Evolutionary conservation across 1,284 basidiomycete genomes (phyloP).

Genomic region (Laetiporus sulphureus): DNA sequence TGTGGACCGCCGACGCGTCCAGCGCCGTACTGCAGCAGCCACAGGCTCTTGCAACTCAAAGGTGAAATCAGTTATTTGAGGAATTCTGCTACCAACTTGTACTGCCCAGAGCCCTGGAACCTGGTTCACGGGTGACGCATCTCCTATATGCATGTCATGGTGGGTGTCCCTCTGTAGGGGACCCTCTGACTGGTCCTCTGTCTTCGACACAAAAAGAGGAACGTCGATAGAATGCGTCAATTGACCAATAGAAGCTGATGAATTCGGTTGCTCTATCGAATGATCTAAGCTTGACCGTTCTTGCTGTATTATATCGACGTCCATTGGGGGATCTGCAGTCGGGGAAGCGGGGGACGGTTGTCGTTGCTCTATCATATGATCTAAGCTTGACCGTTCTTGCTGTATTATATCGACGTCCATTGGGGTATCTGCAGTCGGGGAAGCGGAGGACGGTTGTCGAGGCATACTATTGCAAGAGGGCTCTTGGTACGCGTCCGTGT

Average conservation of each 20-base stretch:
- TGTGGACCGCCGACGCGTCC: conserved; percentile 14
- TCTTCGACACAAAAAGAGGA: background rate
- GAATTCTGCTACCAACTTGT: conserved; percentile 22
- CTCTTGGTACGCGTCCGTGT: too few relatives aligned
- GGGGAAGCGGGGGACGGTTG: background rate
- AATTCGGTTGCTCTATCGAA: background rate
- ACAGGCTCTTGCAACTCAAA: conserved; percentile 30
- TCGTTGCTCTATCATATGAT: background rate
- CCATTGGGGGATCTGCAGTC: background rate
- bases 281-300: background rate
- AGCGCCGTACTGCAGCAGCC: conserved; percentile 21
- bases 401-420: too few relatives aligned
- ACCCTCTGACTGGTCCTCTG: background rate
- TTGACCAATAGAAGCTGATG: background rate
- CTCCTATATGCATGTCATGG: background rate
- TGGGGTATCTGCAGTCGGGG: background rate
- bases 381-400: background rate
- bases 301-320: too few relatives aligned
- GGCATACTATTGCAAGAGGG: too few relatives aligned
- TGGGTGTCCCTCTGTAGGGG: background rate
- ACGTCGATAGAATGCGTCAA: too few relatives aligned
- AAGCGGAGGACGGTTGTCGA: background rate
- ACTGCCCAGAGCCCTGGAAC: conserved; percentile 38
- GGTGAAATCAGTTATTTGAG: conserved; percentile 23
- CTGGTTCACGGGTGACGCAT: conserved; percentile 4